These are phyloP conservation scores for Cryptosporidium canis DNA, from an alignment of 169 alveolate genomes.

Conservation along the genomic window DNA sequence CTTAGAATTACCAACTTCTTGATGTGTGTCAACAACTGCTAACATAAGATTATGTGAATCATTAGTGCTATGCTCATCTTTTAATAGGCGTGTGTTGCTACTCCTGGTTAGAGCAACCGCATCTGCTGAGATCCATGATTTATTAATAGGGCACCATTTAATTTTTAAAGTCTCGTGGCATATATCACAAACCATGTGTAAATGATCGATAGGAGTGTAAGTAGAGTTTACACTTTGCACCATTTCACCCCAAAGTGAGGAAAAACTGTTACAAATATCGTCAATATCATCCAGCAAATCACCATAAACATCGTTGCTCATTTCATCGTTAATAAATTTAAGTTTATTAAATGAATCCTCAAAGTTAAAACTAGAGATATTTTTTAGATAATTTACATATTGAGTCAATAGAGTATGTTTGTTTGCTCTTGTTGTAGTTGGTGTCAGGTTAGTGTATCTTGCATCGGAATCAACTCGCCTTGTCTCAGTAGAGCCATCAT, in stretches of 20 bases:
- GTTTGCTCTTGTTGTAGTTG: background rate
- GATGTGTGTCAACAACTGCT: background rate
- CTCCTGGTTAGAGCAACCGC: conserved; percentile 13
- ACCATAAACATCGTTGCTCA: background rate
- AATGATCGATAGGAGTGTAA: conserved; percentile 52
- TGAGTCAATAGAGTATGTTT: background rate
- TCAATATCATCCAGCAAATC: background rate
- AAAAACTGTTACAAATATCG: conserved; percentile 12
- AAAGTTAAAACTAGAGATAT: background rate
- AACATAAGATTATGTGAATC: background rate
- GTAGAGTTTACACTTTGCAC: conserved; percentile 38
- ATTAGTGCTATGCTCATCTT: background rate
- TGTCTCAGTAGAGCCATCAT: background rate
- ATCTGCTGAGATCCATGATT: conserved; percentile 56
- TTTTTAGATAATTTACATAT: conserved; percentile 23
- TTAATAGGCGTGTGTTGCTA: background rate
- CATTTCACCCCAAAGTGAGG: conserved; percentile 67
- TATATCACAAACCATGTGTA: conserved; percentile 45
- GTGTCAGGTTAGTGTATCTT: background rate
- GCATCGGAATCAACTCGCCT: background rate
- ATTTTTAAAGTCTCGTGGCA: conserved; percentile 52
- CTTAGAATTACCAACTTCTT: background rate
- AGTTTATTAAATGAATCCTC: background rate
- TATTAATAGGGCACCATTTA: conserved; percentile 41
- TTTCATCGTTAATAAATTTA: background rate